phyloP scores from a whole-genome alignment of 108 stramenopile species.

The Skeletonema marinoi region DNA sequence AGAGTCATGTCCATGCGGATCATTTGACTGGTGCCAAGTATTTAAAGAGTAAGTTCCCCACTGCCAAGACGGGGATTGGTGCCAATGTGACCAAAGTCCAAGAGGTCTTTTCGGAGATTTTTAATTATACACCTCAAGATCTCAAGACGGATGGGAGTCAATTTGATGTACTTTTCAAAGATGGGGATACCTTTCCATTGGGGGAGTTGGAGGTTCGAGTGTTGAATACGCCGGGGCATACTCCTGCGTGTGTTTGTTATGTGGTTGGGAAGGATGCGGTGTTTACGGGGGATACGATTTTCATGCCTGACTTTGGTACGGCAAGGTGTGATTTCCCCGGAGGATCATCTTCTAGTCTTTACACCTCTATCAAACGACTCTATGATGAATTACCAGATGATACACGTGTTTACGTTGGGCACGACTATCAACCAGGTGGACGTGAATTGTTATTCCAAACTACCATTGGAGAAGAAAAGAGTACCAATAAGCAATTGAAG shows the following conservation, averaged over 20 bases:
- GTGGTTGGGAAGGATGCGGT: slow-evolving; percentile 34
- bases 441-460: slow-evolving; percentile 40
- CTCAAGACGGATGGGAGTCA: slow-evolving; percentile 37
- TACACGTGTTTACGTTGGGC: slow-evolving; percentile 46
- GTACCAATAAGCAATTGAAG: slow-evolving; percentile 36
- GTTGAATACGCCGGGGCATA: slow-evolving; percentile 53
- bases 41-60: slow-evolving; percentile 34
- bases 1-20: slow-evolving; percentile 55
- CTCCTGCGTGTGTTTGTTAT: slow-evolving; percentile 54
- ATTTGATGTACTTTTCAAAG: slow-evolving; percentile 43
- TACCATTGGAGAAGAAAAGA: slow-evolving; percentile 53
- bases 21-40: slow-evolving; percentile 51
- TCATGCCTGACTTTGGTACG: slow-evolving; percentile 53
- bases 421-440: slow-evolving; percentile 53
- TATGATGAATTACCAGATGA: slow-evolving; percentile 40
- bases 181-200: slow-evolving; percentile 39
- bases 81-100: slow-evolving; percentile 48
- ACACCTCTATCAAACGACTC: slow-evolving; percentile 28
- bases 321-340: slow-evolving; percentile 56
- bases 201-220: slow-evolving; percentile 20
- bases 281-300: slow-evolving; percentile 53
- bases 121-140: slow-evolving; percentile 36
- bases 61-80: slow-evolving; percentile 45
- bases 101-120: slow-evolving; percentile 25
- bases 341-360: slow-evolving; percentile 28